Evolutionary conservation across 108 stramenopile genomes (phyloP), one percentile per base, ranked within the genome.

Genomic region (Seminavis robusta): DNA sequence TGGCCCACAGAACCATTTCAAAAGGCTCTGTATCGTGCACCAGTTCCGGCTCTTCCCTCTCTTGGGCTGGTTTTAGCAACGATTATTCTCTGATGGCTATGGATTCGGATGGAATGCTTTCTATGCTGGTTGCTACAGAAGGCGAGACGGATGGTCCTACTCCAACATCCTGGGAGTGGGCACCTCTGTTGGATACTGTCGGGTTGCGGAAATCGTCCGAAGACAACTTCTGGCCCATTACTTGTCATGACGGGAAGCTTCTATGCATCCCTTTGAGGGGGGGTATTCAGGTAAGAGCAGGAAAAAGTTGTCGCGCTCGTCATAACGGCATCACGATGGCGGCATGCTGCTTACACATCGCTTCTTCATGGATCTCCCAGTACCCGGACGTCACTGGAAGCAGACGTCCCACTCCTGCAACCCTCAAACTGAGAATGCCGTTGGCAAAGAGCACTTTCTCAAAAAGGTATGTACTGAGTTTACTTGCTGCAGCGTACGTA

Each of bases 41-140:
- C 16, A 74, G 80, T 33, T 50, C 71, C 8, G 75, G 83, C 15
- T 72, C 83, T 0, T 62, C 73, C 7, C 48, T 93, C 38, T 52
- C 70, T n/a, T 93, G 92, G 88, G 72, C 67, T 11, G 92, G 92
- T 8, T 93, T 93, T 45, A 87, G 68, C 47, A 82, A 81, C 48
- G 81, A 80, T 7, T 67, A 57, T 30, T 74, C 85, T 8, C 68
- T 90, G 3, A 57, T 74, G 59, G 79, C 80, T 0, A 83, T 87
- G 81, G 92, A 89, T 33, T 65, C 61, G 1, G 83, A 86, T 28
- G 92, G 92, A 33, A 86, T 88, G 81, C 33, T 88, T 27, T 86
- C 84, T 24, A 88, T 92, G 90, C 74, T 86, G 24, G 66, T 74
- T 20, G 25, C 71, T 10, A 33, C 33, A 9, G 26, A 36, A 16